Percentiles rank a stretch among this genome's conserved stretches.
phyloP scores from a whole-genome alignment of 352 stramenopile genomes.

The Saprolegnia parasitica region DNA sequence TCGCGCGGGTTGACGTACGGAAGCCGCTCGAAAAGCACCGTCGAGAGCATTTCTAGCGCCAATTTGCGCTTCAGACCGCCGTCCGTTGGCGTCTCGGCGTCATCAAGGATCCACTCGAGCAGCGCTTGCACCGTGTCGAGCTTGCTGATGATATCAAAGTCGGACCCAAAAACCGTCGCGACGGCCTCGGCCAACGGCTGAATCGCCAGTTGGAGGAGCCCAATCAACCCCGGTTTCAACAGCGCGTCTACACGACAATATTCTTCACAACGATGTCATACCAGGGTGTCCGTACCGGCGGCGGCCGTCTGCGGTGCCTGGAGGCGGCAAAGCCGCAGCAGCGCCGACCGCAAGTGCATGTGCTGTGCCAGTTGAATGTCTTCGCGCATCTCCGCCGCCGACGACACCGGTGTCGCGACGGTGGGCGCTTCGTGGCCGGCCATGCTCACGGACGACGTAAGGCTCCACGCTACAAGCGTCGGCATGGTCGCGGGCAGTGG shows the following conservation, averaged over 20 bases:
- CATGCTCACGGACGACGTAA: constrained; percentile 2
- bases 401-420: not conserved
- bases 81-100: not conserved
- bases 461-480: not conserved
- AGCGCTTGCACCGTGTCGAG: constrained; percentile 21
- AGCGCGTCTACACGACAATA: constrained; percentile 16
- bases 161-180: constrained; percentile 20
- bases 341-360: constrained; percentile 13
- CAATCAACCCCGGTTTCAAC: not conserved
- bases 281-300: not conserved
- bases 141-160: constrained; percentile 25
- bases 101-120: constrained; percentile 21
- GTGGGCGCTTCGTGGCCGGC: constrained; percentile 2
- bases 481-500: not conserved
- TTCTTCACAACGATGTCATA: not conserved
- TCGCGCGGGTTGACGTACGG: constrained; percentile 20
- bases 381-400: constrained; percentile 7
- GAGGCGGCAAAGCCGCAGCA: not conserved
- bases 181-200: not conserved
- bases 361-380: constrained; percentile 21
- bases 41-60: constrained; percentile 17
- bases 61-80: not conserved
- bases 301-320: not conserved
- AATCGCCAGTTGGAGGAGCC: constrained; percentile 9
- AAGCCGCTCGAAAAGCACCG: constrained; percentile 20